Evolutionary conservation across 2,329 filamentous ascomycete species (phyloP).

Genomic region (Pseudogymnoascus sp.): DNA sequence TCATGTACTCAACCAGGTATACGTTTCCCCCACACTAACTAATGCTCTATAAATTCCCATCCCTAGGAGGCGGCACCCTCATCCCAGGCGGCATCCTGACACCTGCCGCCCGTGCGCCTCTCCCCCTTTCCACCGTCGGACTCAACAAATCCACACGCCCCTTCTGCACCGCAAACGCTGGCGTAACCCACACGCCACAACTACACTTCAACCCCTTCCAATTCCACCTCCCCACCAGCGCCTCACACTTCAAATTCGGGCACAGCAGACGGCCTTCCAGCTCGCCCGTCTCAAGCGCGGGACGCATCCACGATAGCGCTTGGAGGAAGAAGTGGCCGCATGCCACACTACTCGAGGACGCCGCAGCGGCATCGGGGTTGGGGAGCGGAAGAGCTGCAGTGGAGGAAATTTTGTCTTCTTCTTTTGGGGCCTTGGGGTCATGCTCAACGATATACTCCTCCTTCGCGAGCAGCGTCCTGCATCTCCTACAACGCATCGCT

Average conservation of each 20-base stretch:
- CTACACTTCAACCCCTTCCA: conserved; percentile 95
- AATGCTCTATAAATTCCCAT: not conserved
- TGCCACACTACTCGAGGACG: conserved; percentile 23
- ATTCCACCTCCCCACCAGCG: conserved; percentile 84
- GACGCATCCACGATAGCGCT: conserved; percentile 90
- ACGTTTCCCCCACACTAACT: not conserved
- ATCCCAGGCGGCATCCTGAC: conserved; percentile 51
- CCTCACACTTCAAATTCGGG: conserved; percentile 68
- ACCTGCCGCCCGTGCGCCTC: conserved; percentile 26
- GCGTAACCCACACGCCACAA: conserved; percentile 84
- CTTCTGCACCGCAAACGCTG: conserved; percentile 79
- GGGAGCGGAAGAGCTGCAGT: conserved; percentile 12
- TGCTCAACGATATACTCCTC: conserved; percentile 48
- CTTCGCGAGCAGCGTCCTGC: conserved; percentile 42
- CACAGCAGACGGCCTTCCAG: conserved; percentile 81
- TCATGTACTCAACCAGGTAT: not conserved
- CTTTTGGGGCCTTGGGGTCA: conserved; percentile 27
- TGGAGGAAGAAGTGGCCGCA: conserved; percentile 91
- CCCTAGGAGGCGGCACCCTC: conserved; percentile 18
- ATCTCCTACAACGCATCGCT: conserved; percentile 84
- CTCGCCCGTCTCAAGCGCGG: conserved; percentile 69
- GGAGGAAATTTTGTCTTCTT: conserved; percentile 19
- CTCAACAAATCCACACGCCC: conserved; percentile 60
- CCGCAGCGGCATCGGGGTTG: conserved; percentile 22
- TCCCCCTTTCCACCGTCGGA: conserved; percentile 8